phyloP scores from a whole-genome alignment of 768 basidiomycete species.

The Brasilioporus rufonigricans region DNA sequence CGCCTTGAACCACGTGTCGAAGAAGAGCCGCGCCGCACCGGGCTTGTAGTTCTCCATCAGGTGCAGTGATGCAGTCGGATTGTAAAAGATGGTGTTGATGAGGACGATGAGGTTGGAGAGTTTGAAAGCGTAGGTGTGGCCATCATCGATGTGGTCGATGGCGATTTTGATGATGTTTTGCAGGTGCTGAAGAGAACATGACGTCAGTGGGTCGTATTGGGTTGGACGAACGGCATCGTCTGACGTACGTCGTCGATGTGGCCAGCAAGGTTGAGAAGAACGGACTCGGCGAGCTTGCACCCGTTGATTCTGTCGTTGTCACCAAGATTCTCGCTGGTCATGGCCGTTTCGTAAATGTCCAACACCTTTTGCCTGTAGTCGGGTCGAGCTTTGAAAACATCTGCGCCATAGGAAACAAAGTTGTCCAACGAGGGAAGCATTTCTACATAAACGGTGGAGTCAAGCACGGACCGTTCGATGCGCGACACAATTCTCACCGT shows the following conservation, averaged over 20 bases:
- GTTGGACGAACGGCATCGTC: too few species aligned
- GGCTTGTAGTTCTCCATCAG: conserved; percentile 63
- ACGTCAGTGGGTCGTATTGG: too few species aligned
- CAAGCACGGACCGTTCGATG: background rate
- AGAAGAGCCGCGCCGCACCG: conserved; percentile 71
- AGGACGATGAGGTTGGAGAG: conserved; percentile 83
- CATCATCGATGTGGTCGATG: conserved; percentile 55
- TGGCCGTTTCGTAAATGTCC: conserved; percentile 78
- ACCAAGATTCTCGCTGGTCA: conserved; percentile 69
- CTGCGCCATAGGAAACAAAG: conserved; percentile 80
- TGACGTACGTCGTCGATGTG: conserved; percentile 72
- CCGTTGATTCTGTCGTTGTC: conserved; percentile 84
- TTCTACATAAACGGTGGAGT: conserved; percentile 42
- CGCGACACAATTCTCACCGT: conserved; percentile 46
- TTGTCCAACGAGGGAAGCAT: conserved; percentile 89
- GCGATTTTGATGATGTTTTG: conserved; percentile 64
- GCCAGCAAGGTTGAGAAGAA: conserved; percentile 77
- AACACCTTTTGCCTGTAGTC: conserved; percentile 80
- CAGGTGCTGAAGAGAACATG: conserved; percentile 45
- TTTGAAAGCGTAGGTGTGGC: conserved; percentile 60
- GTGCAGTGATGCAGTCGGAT: conserved; percentile 72
- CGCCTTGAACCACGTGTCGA: conserved; percentile 79
- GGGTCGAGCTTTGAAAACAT: conserved; percentile 65
- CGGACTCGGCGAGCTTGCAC: conserved; percentile 80
- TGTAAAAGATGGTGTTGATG: conserved; percentile 81